phyloP scores from a whole-genome alignment of 768 basidiomycete genomes.

The Trametes meyenii region DNA sequence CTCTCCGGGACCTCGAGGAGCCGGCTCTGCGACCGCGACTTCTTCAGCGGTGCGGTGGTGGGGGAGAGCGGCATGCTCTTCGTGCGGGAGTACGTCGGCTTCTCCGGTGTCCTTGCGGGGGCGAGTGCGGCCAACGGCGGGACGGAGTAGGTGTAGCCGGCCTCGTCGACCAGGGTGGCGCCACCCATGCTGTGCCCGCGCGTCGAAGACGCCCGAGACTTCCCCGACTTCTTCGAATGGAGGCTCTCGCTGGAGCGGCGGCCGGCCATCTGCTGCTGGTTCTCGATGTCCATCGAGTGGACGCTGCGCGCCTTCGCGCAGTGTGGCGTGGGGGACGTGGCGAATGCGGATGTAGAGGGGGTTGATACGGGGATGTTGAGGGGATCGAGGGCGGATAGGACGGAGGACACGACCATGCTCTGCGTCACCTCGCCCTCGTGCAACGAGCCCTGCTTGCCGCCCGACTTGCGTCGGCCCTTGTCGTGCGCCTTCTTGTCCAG shows the following conservation, averaged over 20 bases:
- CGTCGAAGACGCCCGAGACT: constrained; percentile 36
- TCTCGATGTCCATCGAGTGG: constrained; percentile 22
- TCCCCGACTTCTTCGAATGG: constrained; percentile 40
- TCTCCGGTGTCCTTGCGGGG: constrained; percentile 3
- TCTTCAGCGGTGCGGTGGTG: constrained; percentile 30
- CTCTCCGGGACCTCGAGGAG: constrained; percentile 25
- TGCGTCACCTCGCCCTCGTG: constrained; percentile 20
- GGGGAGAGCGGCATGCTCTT: constrained; percentile 53
- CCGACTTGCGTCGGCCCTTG: constrained; percentile 19
- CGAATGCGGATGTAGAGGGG: constrained; percentile 22
- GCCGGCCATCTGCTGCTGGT: constrained; percentile 18
- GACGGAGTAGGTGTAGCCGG: constrained; percentile 28
- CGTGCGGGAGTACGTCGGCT: constrained; percentile 39
- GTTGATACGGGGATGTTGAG: constrained; percentile 17
- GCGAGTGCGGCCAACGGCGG: constrained; percentile 9
- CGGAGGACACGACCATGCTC: constrained; percentile 25
- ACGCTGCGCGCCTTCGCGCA: constrained; percentile 24
- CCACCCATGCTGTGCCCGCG: constrained; percentile 20
- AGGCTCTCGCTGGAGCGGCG: constrained; percentile 45
- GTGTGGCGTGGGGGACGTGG: constrained; percentile 19
- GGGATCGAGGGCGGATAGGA: constrained; percentile 26
- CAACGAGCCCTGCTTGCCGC: constrained; percentile 9
- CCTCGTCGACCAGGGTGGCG: constrained; percentile 19
- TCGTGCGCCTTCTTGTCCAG: constrained; percentile 34
- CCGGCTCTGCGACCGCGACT: constrained; percentile 33